phyloP scores from a whole-genome alignment of 2,329 filamentous ascomycete genomes.

The Malbranchea zuffiana region DNA sequence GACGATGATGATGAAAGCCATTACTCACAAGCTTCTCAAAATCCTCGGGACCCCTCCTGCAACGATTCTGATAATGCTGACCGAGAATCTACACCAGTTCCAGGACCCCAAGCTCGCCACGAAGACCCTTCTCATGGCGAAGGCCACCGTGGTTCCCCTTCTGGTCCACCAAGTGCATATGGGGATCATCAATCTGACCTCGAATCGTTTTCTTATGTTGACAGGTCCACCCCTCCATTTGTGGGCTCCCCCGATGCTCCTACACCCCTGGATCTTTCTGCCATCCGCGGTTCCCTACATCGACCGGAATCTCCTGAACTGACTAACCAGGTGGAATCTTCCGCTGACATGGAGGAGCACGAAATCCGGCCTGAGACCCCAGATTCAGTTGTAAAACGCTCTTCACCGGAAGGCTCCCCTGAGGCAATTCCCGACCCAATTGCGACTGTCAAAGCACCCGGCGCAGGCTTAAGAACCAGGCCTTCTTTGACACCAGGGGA shows the following conservation, averaged over 20 bases:
- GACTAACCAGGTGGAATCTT: slow-evolving; percentile 50
- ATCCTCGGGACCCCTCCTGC: slow-evolving; percentile 15
- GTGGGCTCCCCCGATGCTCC: slow-evolving; percentile 17
- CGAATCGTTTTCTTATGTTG: slow-evolving; percentile 46
- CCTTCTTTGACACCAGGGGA: slow-evolving; percentile 82
- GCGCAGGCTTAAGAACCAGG: slow-evolving; percentile 77
- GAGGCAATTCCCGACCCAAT: slow-evolving; percentile 61
- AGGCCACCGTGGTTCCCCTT: slow-evolving; percentile 32
- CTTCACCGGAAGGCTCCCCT: slow-evolving; percentile 29
- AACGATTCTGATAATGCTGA: slow-evolving; percentile 19
- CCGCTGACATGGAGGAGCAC: slow-evolving; percentile 43
- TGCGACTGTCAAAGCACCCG: slow-evolving; percentile 80
- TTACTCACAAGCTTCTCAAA: slow-evolving; percentile 40
- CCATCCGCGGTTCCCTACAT: slow-evolving; percentile 29
- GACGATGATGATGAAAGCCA: slow-evolving; percentile 47
- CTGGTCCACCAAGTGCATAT: slow-evolving; percentile 39
- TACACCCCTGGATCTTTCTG: slow-evolving; percentile 23
- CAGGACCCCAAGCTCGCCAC: slow-evolving; percentile 20
- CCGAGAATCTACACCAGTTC: slow-evolving; percentile 24
- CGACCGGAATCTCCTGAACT: slow-evolving; percentile 41
- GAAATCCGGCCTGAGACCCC: slow-evolving; percentile 58
- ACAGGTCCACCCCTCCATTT: slow-evolving; percentile 30
- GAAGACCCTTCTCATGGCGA: slow-evolving; percentile 14
- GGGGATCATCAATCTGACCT: slow-evolving; percentile 29
- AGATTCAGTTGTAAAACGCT: slow-evolving; percentile 80